These are phyloP conservation scores for Zalaria sp. DNA, from an alignment of 2,329 filamentous ascomycete species.

Conservation along the genomic window DNA sequence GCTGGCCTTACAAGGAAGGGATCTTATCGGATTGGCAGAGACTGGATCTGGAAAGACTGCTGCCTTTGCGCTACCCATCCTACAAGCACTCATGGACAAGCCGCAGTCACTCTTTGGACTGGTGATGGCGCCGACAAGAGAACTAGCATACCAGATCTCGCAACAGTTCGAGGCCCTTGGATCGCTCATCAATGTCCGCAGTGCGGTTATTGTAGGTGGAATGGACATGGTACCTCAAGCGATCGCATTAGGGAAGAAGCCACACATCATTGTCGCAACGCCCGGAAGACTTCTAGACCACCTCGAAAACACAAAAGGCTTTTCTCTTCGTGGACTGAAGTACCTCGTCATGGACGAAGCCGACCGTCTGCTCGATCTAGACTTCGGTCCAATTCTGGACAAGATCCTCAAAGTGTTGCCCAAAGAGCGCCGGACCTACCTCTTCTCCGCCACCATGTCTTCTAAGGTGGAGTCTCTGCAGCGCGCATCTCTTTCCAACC, in stretches of 20 bases:
- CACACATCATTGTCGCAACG: conserved; percentile 85
- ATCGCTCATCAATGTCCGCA: conserved; percentile 73
- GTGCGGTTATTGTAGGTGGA: conserved; percentile 67
- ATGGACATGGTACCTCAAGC: conserved; percentile 90
- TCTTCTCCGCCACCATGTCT: conserved; percentile 91
- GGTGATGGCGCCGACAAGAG: conserved; percentile 81
- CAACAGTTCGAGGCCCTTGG: conserved; percentile 80
- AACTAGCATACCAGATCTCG: conserved; percentile 85
- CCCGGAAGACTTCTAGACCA: conserved; percentile 84
- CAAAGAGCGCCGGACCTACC: conserved; percentile 60
- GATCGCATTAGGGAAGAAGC: conserved; percentile 87
- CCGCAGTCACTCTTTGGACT: conserved; percentile 79
- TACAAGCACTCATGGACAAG: conserved; percentile 80
- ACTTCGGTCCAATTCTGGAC: conserved; percentile 84
- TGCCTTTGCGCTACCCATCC: conserved; percentile 82
- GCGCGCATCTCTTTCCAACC: conserved; percentile 73
- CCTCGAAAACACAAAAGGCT: conserved; percentile 91
- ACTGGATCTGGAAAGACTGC: conserved; percentile 94
- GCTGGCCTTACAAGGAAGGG: conserved; percentile 60
- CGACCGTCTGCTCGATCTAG: conserved; percentile 79
- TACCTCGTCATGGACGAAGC: conserved; percentile 94
- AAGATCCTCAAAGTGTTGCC: conserved; percentile 87
- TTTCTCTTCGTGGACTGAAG: conserved; percentile 67
- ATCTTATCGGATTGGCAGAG: conserved; percentile 87
- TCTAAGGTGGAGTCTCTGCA: conserved; percentile 89